Evolutionary conservation across 305 asterid genomes (phyloP), one percentile per base, ranked within the genome.

Genomic region (Lippia alba): DNA sequence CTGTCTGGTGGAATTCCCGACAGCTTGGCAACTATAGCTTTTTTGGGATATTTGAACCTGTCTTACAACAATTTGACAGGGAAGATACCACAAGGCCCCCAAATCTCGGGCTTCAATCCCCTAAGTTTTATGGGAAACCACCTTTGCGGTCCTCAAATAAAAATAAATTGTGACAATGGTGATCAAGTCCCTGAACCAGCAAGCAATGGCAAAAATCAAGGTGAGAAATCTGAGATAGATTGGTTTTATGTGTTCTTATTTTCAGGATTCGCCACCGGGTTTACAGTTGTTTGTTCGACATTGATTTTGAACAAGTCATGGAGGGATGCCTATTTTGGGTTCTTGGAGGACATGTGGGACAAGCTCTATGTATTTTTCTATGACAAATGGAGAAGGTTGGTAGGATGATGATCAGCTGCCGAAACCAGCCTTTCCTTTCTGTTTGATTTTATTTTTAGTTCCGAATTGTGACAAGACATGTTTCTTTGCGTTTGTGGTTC

Each of bases 1-100:
- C 30, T 61, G 8, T 70, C 65, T 2, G 80, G 83, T 19, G 66
- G 51, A 50, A 72, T 79, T 56, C 80, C 80, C 1, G 46, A 12
- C 44, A 72, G 67, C 58, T 4, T 75, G 40, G 9, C 70, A 9
- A 44, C 18, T 57, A 48, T 79, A 60, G 12, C 58, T 12, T 67
- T 41, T 61, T 30, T 71, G 69, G 20, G 7, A 60, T 36, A 36
- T 20, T 40, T 60, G 40, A 51, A 61, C 2, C 3, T 71, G 33
- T 61, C 75, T n/a, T 61, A 7, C 34, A 71, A 71, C 16, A 34
- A 71, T 54, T 39, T 71, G 18, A 61, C 63, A 3, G 69, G 69
- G 14, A 50, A 46, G 61, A 71, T 71, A 2, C 69, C 75, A 15
- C 14, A 61, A 40, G 44, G 69, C 48, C 9, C 56, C 15, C 72